Base-by-base conservation (phyloP, 2,329 filamentous ascomycete species). In the Nannizziopsis arthrosporioides region DNA sequence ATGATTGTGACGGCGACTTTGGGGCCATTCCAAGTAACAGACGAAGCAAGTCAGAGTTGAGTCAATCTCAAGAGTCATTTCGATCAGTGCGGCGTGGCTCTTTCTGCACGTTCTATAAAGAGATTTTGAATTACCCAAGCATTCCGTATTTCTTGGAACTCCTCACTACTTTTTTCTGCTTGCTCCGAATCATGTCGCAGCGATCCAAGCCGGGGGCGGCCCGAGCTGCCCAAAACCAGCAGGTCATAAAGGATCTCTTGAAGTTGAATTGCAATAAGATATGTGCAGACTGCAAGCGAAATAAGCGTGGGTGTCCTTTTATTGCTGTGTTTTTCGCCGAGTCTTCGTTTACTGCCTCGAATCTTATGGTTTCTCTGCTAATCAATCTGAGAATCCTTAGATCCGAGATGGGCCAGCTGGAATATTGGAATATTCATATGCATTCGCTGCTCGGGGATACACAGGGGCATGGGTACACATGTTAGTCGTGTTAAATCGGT, bases 321-420 rank as follows among this genome's bases (percentile, higher is more conserved):
- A 42, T 39, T 48, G 42, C 34, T 47, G 6, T 47, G n/a, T 47
- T 46, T 51, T 42, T 54, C 22, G 40, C 36, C 48, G 42, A 30
- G 11, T 9, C 49, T 37, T 42, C 6, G 22, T n/a, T 11, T 38
- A 22, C 22, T 14, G 34, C 17, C 22, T 27, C 22, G 22, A 27
- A 7, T 27, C 22, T 7, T 27, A 7, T 27, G 22, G 7, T 4
- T 7, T 7, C 7, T 27, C 22, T 27, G 34, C 42, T 45, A 45
- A 45, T 17, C 27, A 14, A n/a, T 18, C 14, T 27, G 14, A 22
- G 18, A 3, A 44, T 40, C 18, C 6, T 43, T 63, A 94, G 87
- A 95, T 72, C 92, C 92, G 52, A 80, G 92, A 84, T 98, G 92
- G 92, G 92, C 92, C 30, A 95, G 88, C 63, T 98, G 92, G 92